A percentile compares a stretch with the other conserved stretches of the same genome.
Evolutionary conservation across 495 filamentous ascomycete genomes (phyloP).

Genomic region (Hyaloscypha finlandica): DNA sequence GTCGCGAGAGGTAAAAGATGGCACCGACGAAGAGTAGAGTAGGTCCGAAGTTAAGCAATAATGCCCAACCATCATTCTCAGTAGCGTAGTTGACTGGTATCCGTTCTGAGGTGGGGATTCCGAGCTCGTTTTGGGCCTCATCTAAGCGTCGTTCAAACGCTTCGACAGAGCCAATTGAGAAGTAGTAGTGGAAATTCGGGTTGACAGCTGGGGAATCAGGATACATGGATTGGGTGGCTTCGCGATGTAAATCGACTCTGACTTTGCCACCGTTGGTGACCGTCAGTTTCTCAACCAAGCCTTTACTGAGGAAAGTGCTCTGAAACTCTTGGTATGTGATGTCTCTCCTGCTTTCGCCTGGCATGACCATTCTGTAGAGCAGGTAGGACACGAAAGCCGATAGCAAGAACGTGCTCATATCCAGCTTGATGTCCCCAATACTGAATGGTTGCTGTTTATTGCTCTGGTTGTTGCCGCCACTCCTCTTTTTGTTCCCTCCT

Average conservation of each 20-base stretch:
- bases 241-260: constrained; percentile 79
- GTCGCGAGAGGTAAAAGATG: constrained; percentile 70
- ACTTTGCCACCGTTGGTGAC: constrained; percentile 74
- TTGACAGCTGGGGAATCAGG: constrained; percentile 77
- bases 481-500: constrained; percentile 10
- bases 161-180: constrained; percentile 92
- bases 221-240: constrained; percentile 74
- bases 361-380: constrained; percentile 58
- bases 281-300: constrained; percentile 89
- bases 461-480: constrained; percentile 28
- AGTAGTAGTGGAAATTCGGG: constrained; percentile 80
- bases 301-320: constrained; percentile 90
- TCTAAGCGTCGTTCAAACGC: constrained; percentile 88
- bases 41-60: constrained; percentile 79
- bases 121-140: constrained; percentile 81
- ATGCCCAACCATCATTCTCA: constrained; percentile 64
- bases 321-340: constrained; percentile 98
- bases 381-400: constrained; percentile 63
- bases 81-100: constrained; percentile 89
- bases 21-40: constrained; percentile 82
- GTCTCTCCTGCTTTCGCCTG: constrained; percentile 69
- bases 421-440: constrained; percentile 33
- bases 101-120: constrained; percentile 78
- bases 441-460: constrained; percentile 37
- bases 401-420: constrained; percentile 39